Evolutionary conservation across 371 early-diverging fungal species (phyloP), one percentile per base, ranked within the genome.

Genomic region (Dipsacomyces acuminosporus): DNA sequence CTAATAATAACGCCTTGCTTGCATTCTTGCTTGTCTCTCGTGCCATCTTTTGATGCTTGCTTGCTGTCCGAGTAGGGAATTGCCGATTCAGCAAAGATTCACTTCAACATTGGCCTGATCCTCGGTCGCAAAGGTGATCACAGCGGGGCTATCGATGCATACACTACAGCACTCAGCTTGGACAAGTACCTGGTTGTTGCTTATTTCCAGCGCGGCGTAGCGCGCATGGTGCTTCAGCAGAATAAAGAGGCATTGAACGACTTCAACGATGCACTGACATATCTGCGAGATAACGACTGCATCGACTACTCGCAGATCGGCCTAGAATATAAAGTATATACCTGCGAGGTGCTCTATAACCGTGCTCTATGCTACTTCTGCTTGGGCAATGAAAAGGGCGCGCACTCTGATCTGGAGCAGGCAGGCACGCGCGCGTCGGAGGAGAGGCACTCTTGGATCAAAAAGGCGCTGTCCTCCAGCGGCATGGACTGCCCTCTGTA

Each of bases 301-400:
- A 94, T 96, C 62, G 94, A 97, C 76, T 97, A 97, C 72, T 85
- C 84, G 47, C 96, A 97, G 69, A 77, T 97, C 41, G 96, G 96
- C 3, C 80, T 96, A 34, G 78, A 84, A 45, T 92, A 83, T 76
- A 86, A 88, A 70, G 82, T 96, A 22, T 89, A 86, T 69, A 74
- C 88, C 14, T 91, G 89, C 66, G 90, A 96, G 71, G 86, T 92
- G 22, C 59, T 88, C 46, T 94, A 90, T 76, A 96, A 96, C 63
- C 83, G 91, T 19, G 94, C 87, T 0, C 80, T 96, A 17, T 89
- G 90, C 64, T 82, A 84, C 51, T 77, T 90, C 7, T 84, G 88
- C 24, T 59, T 91, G 30, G 86, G 85, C 11, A 79, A 90, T 52
- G 82, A 83, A 45, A 78, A 83, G 35, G 78, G 80, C 11, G 94